Percentiles rank a stretch among this genome's conserved stretches.
Evolutionary conservation across 1,284 basidiomycete genomes (phyloP).

Genomic region (Limonomyces culmigenus): DNA sequence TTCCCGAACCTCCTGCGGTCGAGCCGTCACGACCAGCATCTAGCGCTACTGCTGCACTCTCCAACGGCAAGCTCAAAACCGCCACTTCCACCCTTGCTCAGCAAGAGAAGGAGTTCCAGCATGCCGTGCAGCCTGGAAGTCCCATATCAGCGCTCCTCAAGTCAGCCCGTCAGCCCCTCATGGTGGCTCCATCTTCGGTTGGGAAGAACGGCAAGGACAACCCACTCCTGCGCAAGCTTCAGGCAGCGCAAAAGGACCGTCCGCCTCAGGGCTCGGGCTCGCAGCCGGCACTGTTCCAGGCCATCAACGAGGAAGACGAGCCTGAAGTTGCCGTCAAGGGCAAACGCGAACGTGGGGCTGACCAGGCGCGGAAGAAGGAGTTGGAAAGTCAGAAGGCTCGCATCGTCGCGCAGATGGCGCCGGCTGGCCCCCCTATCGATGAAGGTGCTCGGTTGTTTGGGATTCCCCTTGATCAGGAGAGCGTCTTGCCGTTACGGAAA

Average conservation of each 20-base stretch:
- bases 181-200: conserved; percentile 38
- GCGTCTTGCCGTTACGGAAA: conserved; percentile 10
- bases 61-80: conserved; percentile 18
- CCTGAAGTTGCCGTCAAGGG: conserved; percentile 17
- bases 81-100: conserved; percentile 53
- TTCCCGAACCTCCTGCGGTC: conserved; percentile 13
- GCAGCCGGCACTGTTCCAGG: too few species aligned
- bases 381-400: conserved; percentile 75
- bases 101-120: conserved; percentile 91
- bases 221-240: conserved; percentile 37
- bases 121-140: conserved; percentile 86
- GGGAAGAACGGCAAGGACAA: conserved; percentile 26
- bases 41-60: conserved; percentile 8
- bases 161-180: conserved; percentile 76
- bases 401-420: conserved; percentile 76
- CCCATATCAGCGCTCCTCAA: conserved; percentile 87
- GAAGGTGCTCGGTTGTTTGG: too few species aligned
- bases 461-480: conserved; percentile 11
- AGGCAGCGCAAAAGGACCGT: conserved; percentile 24
- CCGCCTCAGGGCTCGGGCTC: conserved; percentile 18
- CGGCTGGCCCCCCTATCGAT: conserved; percentile 28
- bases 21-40: too few species aligned
- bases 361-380: conserved; percentile 45
- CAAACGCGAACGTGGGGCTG: conserved; percentile 23
- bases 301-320: conserved; percentile 31